Evolutionary conservation across 495 filamentous ascomycete species (phyloP), one percentile per base, ranked within the genome.

Genomic region (Talaromyces borbonicus): DNA sequence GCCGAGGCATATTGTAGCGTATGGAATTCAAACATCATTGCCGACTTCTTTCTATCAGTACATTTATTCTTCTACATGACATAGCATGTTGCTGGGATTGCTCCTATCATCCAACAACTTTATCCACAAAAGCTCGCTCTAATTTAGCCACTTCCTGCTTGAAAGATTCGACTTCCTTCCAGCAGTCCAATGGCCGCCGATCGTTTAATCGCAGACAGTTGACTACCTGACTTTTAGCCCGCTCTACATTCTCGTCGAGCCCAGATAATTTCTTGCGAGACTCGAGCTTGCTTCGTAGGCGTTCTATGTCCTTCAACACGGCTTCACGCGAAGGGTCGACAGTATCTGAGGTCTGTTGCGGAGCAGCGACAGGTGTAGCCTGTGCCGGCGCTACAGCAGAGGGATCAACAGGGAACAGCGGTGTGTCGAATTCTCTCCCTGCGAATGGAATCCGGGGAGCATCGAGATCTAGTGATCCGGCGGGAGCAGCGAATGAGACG

Each of bases 141-240:
- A 96, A 58, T 59, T 69, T 74, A 39, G 86, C 76, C 23, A 95
- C 89, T 71, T 93, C 87, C 53, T 73, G 73, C 74, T 85, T 92
- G 56, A 98, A 98, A 23, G 67, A 72, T 64, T 87, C 84, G 15
- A 97, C 90, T 74, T 98, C 93, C 63, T 79, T 75, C 83, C 87
- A 97, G 74, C 92, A 98, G 72, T 97, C 82, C 60, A 98, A 65
- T 59, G 92, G 93, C 65, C 88, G 74, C 42, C 89, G 71, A 57
- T 97, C 90, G 67, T 96, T 84, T 57, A 80, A 71, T 52, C 83
- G 68, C 71, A 98, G 69, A 63, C 92, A 98, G 37, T 76, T 73
- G 49, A 92, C 78, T 39, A 98, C 83, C 49, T 82, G 76, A 48
- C 74, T 67, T 58, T 83, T 84, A 27, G 93, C 89, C 61, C 71